These are phyloP conservation scores for Wickerhamomyces bisporus DNA, from an alignment of 805 yeast genomes.

Conservation along the genomic window DNA sequence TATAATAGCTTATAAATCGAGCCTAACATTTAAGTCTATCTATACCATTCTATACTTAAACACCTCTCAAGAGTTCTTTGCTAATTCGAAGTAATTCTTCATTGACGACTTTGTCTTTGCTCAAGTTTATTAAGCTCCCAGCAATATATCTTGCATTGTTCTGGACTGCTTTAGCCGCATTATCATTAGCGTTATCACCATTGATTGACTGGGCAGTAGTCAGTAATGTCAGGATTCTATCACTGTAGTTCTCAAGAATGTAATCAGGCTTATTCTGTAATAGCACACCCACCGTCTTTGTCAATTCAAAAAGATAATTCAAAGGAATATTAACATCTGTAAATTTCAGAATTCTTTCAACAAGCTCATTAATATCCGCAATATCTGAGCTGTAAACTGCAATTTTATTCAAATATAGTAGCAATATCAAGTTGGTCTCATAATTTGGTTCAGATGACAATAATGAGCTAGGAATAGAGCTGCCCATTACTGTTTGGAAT, in stretches of 20 bases:
- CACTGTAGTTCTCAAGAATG: conserved; percentile 6
- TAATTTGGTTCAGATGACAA: conserved; percentile 8
- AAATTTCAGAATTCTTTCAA: conserved; percentile 11
- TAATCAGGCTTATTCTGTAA: conserved; percentile 13
- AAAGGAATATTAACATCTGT: conserved; percentile 10
- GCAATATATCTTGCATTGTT: conserved; percentile 8
- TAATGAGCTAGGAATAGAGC: conserved; percentile 6
- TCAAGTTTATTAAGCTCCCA: conserved; percentile 1
- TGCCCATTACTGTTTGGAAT: conserved; percentile 1
- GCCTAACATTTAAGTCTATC: no score
- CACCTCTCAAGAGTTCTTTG: not conserved
- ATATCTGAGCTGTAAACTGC: conserved; percentile 14
- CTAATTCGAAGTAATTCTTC: not conserved
- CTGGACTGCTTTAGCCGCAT: conserved; percentile 2
- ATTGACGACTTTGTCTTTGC: not conserved
- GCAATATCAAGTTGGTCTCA: conserved; percentile 11
- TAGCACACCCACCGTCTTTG: conserved; percentile 23
- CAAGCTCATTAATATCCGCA: conserved; percentile 4
- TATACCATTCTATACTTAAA: no score
- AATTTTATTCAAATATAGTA: conserved; percentile 17
- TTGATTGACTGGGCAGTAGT: conserved; percentile 5
- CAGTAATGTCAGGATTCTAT: conserved; percentile 9
- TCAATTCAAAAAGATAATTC: conserved; percentile 20
- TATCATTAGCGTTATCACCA: not conserved
- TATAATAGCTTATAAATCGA: no score